Conservation (phyloP, 1,139 yeast genomes). For the Yamadazyma diddensiae region DNA sequence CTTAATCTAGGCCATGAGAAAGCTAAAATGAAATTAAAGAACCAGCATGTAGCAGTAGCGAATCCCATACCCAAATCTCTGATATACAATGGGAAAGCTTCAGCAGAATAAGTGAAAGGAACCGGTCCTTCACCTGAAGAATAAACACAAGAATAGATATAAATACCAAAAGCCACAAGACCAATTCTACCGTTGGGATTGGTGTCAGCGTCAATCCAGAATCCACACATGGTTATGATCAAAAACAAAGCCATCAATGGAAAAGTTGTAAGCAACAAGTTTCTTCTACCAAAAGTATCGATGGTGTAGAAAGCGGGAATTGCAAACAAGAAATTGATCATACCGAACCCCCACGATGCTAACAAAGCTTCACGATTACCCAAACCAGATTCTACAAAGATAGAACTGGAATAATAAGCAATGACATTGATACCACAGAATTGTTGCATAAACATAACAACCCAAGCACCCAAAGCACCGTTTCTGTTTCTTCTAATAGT, state of each 20-base stretch:
- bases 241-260: slow-evolving; percentile 71
- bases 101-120: slow-evolving; percentile 87
- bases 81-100: slow-evolving; percentile 75
- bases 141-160: slow-evolving; percentile 69
- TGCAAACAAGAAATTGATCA: slow-evolving; percentile 77
- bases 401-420: slow-evolving; percentile 76
- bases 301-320: slow-evolving; percentile 81
- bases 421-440: slow-evolving; percentile 90
- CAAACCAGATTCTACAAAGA: slow-evolving; percentile 68
- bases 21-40: slow-evolving; percentile 76
- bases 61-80: slow-evolving; percentile 85
- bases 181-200: slow-evolving; percentile 55
- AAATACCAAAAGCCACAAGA: slow-evolving; percentile 67
- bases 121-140: slow-evolving; percentile 91
- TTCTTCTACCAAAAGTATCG: slow-evolving; percentile 76
- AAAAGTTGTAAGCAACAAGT: slow-evolving; percentile 66
- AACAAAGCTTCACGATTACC: slow-evolving; percentile 58
- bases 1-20: slow-evolving; percentile 79
- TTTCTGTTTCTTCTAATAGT: slow-evolving; percentile 78
- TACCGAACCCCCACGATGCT: slow-evolving; percentile 87
- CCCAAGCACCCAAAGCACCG: slow-evolving; percentile 76
- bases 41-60: slow-evolving; percentile 86
- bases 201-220: slow-evolving; percentile 53
- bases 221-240: slow-evolving; percentile 73
- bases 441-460: slow-evolving; percentile 89